Percentiles rank a stretch among this genome's conserved stretches.
These are phyloP conservation scores for Fusarium sp. DNA, from an alignment of 2,329 filamentous ascomycete genomes.

Conservation along the genomic window DNA sequence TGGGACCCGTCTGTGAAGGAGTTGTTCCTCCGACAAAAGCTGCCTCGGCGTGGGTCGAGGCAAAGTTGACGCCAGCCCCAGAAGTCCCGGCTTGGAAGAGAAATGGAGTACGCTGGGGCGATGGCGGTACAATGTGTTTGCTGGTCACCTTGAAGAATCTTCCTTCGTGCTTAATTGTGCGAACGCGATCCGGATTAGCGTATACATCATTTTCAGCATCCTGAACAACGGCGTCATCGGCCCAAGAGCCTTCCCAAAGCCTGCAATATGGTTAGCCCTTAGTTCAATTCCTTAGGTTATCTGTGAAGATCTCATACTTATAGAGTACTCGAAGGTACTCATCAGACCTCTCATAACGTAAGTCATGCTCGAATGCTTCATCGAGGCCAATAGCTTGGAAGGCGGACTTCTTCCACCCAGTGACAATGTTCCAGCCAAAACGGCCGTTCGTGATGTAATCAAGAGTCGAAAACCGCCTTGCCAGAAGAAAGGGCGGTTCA, in stretches of 20 bases:
- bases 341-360: constrained; percentile 2
- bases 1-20: not conserved
- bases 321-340: not conserved
- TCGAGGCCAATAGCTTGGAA: constrained; percentile 8
- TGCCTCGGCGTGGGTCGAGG: constrained; percentile 20
- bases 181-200: constrained; percentile 55
- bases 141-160: constrained; percentile 57
- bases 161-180: constrained; percentile 69
- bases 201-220: constrained; percentile 62
- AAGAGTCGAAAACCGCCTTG: constrained; percentile 5
- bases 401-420: constrained; percentile 6
- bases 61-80: constrained; percentile 15
- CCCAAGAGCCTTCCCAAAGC: constrained; percentile 21
- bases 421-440: constrained; percentile 13
- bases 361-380: not conserved
- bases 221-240: not conserved
- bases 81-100: constrained; percentile 15
- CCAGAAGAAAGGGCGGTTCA: constrained; percentile 2
- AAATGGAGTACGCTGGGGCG: constrained; percentile 13
- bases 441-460: constrained; percentile 6
- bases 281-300: fast-evolving
- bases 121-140: not conserved
- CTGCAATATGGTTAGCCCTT: not conserved
- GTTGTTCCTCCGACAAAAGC: constrained; percentile 2
- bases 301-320: not conserved